Base-by-base conservation (phyloP, 768 basidiomycete species). In the Cubamyces sp. region DNA sequence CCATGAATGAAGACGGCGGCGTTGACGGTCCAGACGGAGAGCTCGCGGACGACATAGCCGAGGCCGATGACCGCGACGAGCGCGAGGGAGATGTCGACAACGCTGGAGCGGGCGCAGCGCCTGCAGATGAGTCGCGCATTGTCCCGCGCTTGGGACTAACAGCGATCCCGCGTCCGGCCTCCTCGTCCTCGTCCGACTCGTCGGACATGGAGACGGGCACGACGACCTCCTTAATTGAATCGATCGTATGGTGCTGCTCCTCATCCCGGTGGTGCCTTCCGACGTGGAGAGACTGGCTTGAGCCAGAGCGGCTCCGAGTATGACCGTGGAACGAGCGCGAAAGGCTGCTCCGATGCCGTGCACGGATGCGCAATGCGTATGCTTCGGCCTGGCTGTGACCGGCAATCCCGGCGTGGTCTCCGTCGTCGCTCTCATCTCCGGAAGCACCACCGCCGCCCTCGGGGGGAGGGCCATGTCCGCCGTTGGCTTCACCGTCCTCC, bases 401-500 rank as follows among this genome's bases (percentile, higher is more conserved):
- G 16, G 60, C 58, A 21, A 60, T 43, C 2, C 12, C 63, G 1
- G 53, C 54, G 21, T 60, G 53, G 19, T 55, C 57, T 23, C 56
- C 54, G 21, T 60, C 48, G 19, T 55, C 57, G 30, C 56, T 61
- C 2, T 61, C 51, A 34, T 41, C 58, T 11, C 49, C 48, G 21
- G 8, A 25, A 14, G 19, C 48, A 50, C 46, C 39, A 39, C 39
- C 25, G 39, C 4, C 50, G n/a, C 43, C 19, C 11, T 14, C 49
- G 19, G 28, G 15, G 8, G 41, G 23, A 21, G 49, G 28, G 4
- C 54, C 54, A 9, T 18, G 39, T 18, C 46, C 56, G 18, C 39
- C 64, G 14, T 57, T 37, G 7, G 18, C 56, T 5, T 21, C 26
- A 11, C 74, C 70, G 50, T 71, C 71, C 62, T 78, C 80, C 69